Percentiles rank a stretch among this genome's conserved stretches.
Conservation (phyloP, 176 grass and related monocot genomes). For the Musa itinerans region DNA sequence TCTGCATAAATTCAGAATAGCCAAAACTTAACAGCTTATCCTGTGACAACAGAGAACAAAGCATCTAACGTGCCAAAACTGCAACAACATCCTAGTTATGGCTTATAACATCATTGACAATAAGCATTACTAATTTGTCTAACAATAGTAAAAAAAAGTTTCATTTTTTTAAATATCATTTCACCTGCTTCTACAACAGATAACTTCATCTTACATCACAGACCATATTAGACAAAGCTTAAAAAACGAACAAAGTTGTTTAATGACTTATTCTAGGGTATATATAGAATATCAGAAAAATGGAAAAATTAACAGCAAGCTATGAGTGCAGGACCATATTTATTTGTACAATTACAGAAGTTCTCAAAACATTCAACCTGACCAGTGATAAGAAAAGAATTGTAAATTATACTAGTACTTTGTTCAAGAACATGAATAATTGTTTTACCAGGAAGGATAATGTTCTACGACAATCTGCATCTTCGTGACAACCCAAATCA, state of each 20-base stretch:
- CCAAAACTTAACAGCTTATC: too few species aligned
- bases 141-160: not conserved
- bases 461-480: conserved; percentile 71
- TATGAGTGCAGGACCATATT: too few species aligned
- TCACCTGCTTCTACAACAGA: not conserved
- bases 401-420: not conserved
- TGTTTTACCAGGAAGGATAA: conserved; percentile 92
- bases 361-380: too few species aligned
- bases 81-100: not conserved
- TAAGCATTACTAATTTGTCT: not conserved
- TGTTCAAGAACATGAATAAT: not conserved
- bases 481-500: conserved; percentile 99
- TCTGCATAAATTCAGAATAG: too few species aligned
- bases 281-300: not conserved
- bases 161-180: not conserved
- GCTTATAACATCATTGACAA: not conserved
- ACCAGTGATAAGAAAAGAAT: not conserved
- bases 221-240: not conserved
- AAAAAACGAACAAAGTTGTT: not conserved
- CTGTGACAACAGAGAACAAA: too few species aligned
- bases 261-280: not conserved
- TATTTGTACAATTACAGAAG: too few species aligned
- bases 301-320: too few species aligned
- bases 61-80: not conserved
- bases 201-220: not conserved